These are phyloP conservation scores for Penicillium italicum DNA, from an alignment of 2,329 filamentous ascomycete genomes.

Conservation along the genomic window DNA sequence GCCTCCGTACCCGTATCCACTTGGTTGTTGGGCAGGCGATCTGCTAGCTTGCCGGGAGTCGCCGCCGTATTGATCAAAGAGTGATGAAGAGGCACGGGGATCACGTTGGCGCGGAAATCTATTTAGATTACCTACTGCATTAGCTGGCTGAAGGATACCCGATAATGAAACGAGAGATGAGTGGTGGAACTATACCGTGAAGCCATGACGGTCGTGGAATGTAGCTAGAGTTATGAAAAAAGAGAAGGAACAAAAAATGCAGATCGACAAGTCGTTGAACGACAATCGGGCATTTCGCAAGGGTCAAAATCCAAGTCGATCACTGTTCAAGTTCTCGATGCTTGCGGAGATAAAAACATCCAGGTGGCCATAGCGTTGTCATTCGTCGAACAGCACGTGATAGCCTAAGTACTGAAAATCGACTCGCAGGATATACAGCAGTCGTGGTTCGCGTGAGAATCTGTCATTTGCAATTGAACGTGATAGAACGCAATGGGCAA, in stretches of 20 bases:
- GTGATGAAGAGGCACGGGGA: constrained; percentile 66
- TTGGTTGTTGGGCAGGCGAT: constrained; percentile 44
- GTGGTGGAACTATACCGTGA: constrained; percentile 31
- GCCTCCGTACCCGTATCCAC: constrained; percentile 49
- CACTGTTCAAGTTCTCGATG: constrained; percentile 10
- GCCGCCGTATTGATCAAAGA: constrained; percentile 71
- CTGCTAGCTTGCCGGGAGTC: constrained; percentile 43
- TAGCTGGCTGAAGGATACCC: background rate
- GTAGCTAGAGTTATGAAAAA: background rate
- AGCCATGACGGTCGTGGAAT: constrained; percentile 27
- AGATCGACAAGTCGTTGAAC: background rate
- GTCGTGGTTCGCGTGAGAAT: no score
- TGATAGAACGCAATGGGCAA: background rate
- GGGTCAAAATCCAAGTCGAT: background rate
- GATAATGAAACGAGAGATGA: constrained; percentile 1
- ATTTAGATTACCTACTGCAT: background rate
- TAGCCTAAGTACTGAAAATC: constrained; percentile 1
- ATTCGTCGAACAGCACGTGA: constrained; percentile 18
- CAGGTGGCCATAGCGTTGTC: constrained; percentile 24
- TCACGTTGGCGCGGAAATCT: constrained; percentile 65
- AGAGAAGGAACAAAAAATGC: background rate
- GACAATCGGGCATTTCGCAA: constrained; percentile 10
- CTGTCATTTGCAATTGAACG: background rate
- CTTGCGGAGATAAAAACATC: constrained; percentile 23
- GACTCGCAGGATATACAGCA: background rate